These are phyloP conservation scores for Plantago lanceolata DNA, from an alignment of 305 asterid species.

Conservation along the genomic window DNA sequence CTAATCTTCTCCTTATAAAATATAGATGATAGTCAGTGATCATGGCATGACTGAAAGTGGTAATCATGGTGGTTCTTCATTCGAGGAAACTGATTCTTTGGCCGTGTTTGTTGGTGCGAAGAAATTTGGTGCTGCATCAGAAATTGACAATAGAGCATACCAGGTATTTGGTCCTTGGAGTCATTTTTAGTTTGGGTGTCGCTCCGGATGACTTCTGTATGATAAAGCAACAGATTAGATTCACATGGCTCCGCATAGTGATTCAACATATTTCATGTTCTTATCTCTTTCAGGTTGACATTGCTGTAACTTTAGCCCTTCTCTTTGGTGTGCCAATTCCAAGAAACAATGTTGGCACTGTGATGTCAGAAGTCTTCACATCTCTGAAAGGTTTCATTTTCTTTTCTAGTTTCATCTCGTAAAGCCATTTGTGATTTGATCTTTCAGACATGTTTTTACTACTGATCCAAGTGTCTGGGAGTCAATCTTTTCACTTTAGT, in stretches of 20 bases:
- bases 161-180: constrained; percentile 47
- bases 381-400: constrained; percentile 54
- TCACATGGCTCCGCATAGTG: constrained; percentile 8
- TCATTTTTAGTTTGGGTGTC: constrained; percentile 17
- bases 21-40: constrained; percentile 81
- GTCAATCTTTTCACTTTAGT: too few species aligned
- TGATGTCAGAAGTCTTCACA: constrained; percentile 56
- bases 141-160: constrained; percentile 37
- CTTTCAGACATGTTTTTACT: too few species aligned
- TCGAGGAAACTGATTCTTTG: constrained; percentile 85
- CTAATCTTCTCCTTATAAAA: constrained; percentile 24
- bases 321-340: constrained; percentile 93
- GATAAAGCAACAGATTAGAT: constrained; percentile 9
- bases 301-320: constrained; percentile 79
- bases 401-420: constrained; percentile 7
- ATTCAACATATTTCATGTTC: constrained; percentile 14
- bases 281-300: constrained; percentile 60
- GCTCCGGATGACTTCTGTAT: constrained; percentile 10
- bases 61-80: constrained; percentile 90
- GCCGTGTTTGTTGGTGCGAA: constrained; percentile 69
- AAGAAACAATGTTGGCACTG: constrained; percentile 70
- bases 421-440: too few species aligned
- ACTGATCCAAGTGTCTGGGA: too few species aligned
- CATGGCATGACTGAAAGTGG: constrained; percentile 95
- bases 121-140: constrained; percentile 29